Evolutionary conservation across 441 rosid species (phyloP).

Genomic region (Macaranga tanarius): DNA sequence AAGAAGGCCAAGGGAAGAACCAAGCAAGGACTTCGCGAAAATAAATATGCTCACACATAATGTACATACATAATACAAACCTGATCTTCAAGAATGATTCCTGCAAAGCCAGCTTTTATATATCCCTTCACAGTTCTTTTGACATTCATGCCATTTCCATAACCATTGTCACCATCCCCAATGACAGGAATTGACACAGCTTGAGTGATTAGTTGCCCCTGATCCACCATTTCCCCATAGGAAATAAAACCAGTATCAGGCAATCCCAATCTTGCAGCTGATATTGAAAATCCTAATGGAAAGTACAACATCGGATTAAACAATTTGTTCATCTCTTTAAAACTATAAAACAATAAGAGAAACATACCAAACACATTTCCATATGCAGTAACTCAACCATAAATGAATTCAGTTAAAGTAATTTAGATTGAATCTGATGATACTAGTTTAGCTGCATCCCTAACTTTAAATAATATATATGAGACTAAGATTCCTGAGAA

Average conservation of each 20-base stretch:
- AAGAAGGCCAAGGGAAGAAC: background rate
- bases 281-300: conserved; percentile 73
- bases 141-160: conserved; percentile 82
- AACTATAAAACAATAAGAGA: background rate
- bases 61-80: conserved; percentile 30
- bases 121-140: conserved; percentile 88
- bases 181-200: conserved; percentile 80
- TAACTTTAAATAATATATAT: background rate
- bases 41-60: background rate
- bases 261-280: conserved; percentile 78
- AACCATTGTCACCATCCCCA: conserved; percentile 89
- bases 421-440: background rate
- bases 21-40: background rate
- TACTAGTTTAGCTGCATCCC: background rate
- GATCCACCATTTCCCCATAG: conserved; percentile 95
- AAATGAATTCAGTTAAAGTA: too few relatives aligned
- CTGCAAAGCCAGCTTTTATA: conserved; percentile 84
- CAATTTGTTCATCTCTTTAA: background rate
- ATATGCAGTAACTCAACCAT: background rate
- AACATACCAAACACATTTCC: background rate
- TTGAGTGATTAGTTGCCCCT: conserved; percentile 71
- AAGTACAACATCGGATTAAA: conserved; percentile 9
- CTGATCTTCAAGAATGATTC: conserved; percentile 87
- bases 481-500: background rate
- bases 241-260: conserved; percentile 79